phyloP scores from a whole-genome alignment of 768 basidiomycete species.

The Leucosporidium yakuticum region DNA sequence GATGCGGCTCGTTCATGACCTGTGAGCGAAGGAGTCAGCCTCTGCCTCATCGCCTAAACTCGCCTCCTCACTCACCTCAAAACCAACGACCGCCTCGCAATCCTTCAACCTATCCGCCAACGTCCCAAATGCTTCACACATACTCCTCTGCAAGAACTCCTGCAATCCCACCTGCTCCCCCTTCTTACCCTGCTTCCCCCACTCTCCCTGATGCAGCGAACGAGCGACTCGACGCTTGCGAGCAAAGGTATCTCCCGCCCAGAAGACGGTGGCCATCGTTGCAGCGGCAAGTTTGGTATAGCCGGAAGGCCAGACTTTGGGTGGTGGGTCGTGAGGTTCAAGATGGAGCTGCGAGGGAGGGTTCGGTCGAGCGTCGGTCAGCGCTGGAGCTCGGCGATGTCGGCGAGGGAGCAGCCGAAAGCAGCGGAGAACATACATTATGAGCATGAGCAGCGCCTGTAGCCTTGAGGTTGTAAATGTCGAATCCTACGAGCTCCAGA shows the following conservation, averaged over 20 bases:
- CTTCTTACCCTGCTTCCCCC: slow-evolving; percentile 44
- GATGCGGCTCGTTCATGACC: slow-evolving; percentile 51
- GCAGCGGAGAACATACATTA: slow-evolving; percentile 40
- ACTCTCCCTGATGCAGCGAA: slow-evolving; percentile 18
- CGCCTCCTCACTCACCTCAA: slow-evolving; percentile 57
- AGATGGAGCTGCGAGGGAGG: slow-evolving; percentile 50
- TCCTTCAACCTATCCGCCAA: slow-evolving; percentile 65
- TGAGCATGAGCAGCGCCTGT: slow-evolving; percentile 80
- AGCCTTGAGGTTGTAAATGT: slow-evolving; percentile 63
- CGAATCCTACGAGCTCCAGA: slow-evolving; percentile 75
- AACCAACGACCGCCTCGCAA: slow-evolving; percentile 74
- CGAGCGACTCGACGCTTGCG: slow-evolving; percentile 56
- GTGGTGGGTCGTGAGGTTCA: slow-evolving; percentile 29
- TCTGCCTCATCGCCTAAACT: background rate
- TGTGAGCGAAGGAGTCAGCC: background rate
- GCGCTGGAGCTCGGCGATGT: too few relatives aligned
- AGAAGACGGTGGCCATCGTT: slow-evolving; percentile 91
- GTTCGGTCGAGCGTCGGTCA: too few relatives aligned
- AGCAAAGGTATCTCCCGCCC: slow-evolving; percentile 82
- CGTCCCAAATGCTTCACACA: slow-evolving; percentile 66
- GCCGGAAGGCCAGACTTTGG: slow-evolving; percentile 38
- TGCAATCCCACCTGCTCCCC: slow-evolving; percentile 63
- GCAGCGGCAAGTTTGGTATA: slow-evolving; percentile 84
- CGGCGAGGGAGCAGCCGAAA: too few relatives aligned
- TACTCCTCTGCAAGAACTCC: slow-evolving; percentile 72